Conservation (phyloP, 2,329 filamentous ascomycete genomes). For the Phialocephala subalpina region DNA sequence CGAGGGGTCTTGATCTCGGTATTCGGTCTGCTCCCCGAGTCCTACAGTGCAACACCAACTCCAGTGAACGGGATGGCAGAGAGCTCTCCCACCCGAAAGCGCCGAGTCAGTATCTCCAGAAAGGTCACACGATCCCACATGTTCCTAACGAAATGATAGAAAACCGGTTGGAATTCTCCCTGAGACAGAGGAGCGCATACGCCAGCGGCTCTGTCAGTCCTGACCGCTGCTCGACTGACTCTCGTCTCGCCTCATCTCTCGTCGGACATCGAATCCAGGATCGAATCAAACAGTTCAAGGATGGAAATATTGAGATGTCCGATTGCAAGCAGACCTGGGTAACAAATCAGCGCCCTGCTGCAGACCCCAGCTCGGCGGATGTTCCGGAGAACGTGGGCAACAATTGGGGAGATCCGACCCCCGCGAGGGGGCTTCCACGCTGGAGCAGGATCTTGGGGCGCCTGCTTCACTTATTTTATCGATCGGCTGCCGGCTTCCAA, state of each 20-base stretch:
- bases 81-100: background rate
- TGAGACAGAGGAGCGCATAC: background rate
- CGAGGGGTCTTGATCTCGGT: background rate
- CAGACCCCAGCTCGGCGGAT: conserved; percentile 12
- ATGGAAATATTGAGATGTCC: conserved; percentile 1
- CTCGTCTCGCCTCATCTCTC: background rate
- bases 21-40: background rate
- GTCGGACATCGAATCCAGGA: background rate
- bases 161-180: conserved; percentile 1
- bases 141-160: background rate
- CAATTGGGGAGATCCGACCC: conserved; percentile 14
- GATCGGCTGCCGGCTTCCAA: conserved; percentile 23
- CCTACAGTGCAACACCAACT: background rate
- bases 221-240: conserved; percentile 20
- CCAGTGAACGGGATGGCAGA: conserved; percentile 11
- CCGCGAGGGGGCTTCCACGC: conserved; percentile 12
- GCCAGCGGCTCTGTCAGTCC: background rate
- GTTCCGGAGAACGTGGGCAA: conserved; percentile 17
- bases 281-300: background rate
- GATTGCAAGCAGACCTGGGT: background rate
- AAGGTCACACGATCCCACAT: conserved; percentile 17
- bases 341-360: conserved; percentile 7
- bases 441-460: conserved; percentile 8
- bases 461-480: conserved; percentile 11
- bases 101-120: conserved; percentile 2